Percentiles rank a stretch among this genome's conserved stretches.
Conservation (phyloP, 2,329 filamentous ascomycete genomes). For the Graphiopsis chlorocephala region DNA sequence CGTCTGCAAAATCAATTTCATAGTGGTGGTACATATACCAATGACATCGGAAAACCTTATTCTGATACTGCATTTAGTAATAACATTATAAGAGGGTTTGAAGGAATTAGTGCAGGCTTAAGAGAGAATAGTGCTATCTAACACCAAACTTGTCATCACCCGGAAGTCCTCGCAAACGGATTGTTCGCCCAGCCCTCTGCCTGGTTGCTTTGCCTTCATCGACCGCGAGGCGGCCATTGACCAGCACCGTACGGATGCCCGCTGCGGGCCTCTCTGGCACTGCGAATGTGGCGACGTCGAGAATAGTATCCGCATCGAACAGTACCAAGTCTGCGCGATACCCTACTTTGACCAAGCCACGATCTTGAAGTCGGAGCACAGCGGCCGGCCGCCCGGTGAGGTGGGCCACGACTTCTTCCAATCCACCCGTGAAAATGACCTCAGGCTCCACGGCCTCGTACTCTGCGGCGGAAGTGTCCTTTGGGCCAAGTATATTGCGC, state of each 20-base stretch:
- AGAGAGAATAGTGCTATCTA: neutral
- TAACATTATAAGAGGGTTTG: too few relatives aligned
- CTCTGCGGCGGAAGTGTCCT: conserved; percentile 1
- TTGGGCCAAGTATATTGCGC: conserved; percentile 25
- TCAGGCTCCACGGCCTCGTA: conserved; percentile 25
- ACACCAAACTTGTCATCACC: conserved; percentile 18
- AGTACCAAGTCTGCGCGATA: conserved; percentile 29
- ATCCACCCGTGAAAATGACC: conserved; percentile 27
- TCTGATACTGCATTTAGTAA: too few relatives aligned
- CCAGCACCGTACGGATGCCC: conserved; percentile 27
- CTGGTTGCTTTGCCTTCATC: conserved; percentile 25
- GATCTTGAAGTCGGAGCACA: conserved; percentile 24
- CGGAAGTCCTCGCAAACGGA: conserved; percentile 19
- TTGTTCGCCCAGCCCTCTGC: conserved; percentile 23
- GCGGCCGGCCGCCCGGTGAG: conserved; percentile 27
- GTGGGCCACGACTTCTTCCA: conserved; percentile 30
- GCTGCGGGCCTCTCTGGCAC: conserved; percentile 26
- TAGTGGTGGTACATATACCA: too few relatives aligned
- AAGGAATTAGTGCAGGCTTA: too few relatives aligned
- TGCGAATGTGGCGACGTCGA: conserved; percentile 29
- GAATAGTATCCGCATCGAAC: conserved; percentile 25
- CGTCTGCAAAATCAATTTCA: too few relatives aligned
- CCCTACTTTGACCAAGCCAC: conserved; percentile 26
- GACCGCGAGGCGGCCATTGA: conserved; percentile 28
- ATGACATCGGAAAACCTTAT: too few relatives aligned